phyloP scores from a whole-genome alignment of 208 protist genomes.

The Trichomonas tenax region DNA sequence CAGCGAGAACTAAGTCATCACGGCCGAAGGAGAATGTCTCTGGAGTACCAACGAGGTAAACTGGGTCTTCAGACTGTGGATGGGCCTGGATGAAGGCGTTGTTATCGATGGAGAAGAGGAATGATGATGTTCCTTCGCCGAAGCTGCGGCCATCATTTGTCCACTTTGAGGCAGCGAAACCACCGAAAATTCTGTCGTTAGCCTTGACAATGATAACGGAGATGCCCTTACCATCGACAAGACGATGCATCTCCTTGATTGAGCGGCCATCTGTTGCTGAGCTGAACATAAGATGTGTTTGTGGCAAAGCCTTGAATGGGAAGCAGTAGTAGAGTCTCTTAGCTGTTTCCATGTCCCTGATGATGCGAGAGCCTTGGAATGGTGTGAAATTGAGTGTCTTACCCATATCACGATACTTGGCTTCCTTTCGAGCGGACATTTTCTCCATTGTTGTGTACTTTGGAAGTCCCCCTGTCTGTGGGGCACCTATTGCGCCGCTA shows the following conservation, averaged over 20 bases:
- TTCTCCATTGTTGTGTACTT: not conserved
- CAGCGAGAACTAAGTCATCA: not conserved
- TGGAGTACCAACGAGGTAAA: not conserved
- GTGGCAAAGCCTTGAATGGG: not conserved
- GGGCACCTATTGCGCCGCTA: not conserved
- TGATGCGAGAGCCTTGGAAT: not conserved
- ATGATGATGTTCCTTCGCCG: not conserved
- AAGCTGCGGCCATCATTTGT: not conserved
- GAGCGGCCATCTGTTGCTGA: not conserved
- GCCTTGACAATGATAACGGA: not conserved
- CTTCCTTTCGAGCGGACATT: not conserved
- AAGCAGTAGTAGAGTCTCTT: not conserved
- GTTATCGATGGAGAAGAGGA: not conserved
- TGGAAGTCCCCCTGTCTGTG: not conserved
- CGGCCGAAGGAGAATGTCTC: not conserved
- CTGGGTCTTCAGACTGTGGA: not conserved
- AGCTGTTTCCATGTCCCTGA: not conserved
- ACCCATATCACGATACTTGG: not conserved
- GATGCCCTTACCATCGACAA: not conserved
- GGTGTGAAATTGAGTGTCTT: not conserved
- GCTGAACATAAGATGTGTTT: not conserved
- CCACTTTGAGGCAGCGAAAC: not conserved
- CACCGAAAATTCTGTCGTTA: not conserved
- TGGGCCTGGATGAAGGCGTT: not conserved
- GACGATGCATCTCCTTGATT: not conserved